Conservation (phyloP, 345 rosid species). For the Lepidium didymum region DNA sequence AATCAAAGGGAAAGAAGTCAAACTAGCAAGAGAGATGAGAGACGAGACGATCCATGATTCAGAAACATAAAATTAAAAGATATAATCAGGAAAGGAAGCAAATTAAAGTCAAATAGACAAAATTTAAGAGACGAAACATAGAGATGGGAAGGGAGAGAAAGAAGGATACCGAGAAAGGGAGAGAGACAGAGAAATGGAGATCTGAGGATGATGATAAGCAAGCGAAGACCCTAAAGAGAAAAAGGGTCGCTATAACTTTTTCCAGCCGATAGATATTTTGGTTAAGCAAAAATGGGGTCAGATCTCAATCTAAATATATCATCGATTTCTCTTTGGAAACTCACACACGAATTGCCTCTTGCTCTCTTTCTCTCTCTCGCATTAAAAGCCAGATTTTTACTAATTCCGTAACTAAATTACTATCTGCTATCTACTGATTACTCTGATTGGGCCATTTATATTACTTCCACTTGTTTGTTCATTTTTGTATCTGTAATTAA, state of each 20-base stretch:
- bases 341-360: not conserved
- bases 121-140: not conserved
- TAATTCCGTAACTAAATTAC: not conserved
- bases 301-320: constrained; percentile 30
- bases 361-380: not conserved
- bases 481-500: not conserved
- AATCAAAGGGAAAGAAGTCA: constrained; percentile 10
- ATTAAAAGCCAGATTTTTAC: constrained; percentile 11
- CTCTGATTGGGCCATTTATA: not conserved
- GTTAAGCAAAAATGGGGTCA: not conserved
- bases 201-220: constrained; percentile 15
- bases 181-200: constrained; percentile 16
- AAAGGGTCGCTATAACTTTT: constrained; percentile 1
- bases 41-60: not conserved
- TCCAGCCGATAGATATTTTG: not conserved
- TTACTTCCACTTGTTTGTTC: not conserved
- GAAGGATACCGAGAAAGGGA: constrained; percentile 18
- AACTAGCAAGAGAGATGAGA: not conserved
- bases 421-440: not conserved
- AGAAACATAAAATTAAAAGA: too few species aligned
- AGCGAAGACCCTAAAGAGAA: constrained; percentile 15
- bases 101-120: not conserved
- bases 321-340: not conserved
- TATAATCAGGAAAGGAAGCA: not conserved
- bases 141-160: not conserved